Base-by-base conservation (phyloP, 2,329 filamentous ascomycete genomes). In the Colletotrichum sublineola region DNA sequence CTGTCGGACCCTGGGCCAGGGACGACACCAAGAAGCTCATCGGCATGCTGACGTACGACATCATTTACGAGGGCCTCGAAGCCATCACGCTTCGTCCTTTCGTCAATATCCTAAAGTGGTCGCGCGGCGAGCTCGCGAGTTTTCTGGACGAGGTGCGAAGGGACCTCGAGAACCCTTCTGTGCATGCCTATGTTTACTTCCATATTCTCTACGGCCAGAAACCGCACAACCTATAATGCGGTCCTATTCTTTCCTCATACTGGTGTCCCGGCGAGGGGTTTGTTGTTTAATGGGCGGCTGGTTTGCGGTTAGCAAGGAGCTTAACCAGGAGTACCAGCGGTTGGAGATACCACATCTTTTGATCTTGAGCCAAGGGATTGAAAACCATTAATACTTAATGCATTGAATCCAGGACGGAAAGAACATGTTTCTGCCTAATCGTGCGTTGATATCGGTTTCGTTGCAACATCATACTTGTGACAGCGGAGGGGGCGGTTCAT, bases 1-100 rank as follows among this genome's bases (percentile, higher is more conserved):
- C 89, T 0, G 81, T 87, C 46, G 88, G 87, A 29, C 80, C 81
- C 5, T 90, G 89, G 89, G 81, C 88, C 0, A 85, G 83, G 73
- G 81, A 86, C 46, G 80, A 80, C 63, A 75, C 76, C 20, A 86
- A 83, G 74, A 80, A 82, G n/a, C 73, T 87, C 5, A 85, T 57
- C 85, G 0, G 78, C 76, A 42, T 85, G 79, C 85, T 84, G 85
- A 81, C 85, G 75, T 75, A 76, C 31, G 85, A 85, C 58, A 79
- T 84, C 40, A 68, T 82, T 2, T 55, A 44, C 12, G 79, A 81
- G 20, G 85, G 85, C 0, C 76, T 87, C 15, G 83, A 84, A 63
- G 85, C 83, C 1, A 84, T 86, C 63, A 84, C 84, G 4, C 79
- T 84, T 62, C 78, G 78, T 7, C 77, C 85, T 15, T 83, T 83